A percentile compares a stretch with the other conserved stretches of the same genome.
Conservation (phyloP, 1,284 basidiomycete species). For the Schizopora paradoxa region DNA sequence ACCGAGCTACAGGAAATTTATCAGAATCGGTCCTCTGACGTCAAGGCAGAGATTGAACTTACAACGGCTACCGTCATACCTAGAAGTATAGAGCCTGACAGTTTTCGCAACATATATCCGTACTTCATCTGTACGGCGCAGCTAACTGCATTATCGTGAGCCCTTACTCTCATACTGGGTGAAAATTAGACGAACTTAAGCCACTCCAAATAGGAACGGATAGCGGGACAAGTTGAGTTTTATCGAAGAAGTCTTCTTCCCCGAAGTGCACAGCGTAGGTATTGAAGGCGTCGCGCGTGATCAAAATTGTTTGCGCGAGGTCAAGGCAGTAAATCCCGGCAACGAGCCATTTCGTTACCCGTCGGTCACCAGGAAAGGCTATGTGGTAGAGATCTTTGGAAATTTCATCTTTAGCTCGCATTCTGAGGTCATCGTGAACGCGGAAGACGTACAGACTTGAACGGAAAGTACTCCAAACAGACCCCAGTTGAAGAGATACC, state of each 20-base stretch:
- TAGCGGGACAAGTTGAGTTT: background rate
- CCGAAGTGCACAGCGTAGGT: conserved; percentile 26
- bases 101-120: background rate
- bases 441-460: conserved; percentile 5
- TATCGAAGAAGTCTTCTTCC: conserved; percentile 7
- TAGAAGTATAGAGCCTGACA: background rate
- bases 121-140: conserved; percentile 1
- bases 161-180: background rate
- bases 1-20: background rate
- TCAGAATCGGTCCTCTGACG: background rate
- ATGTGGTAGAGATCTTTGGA: conserved; percentile 24
- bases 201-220: background rate
- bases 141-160: background rate
- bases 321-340: conserved; percentile 23
- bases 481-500: conserved; percentile 7
- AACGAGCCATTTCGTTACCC: conserved; percentile 20
- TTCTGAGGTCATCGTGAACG: background rate
- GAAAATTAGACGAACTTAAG: background rate
- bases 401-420: background rate
- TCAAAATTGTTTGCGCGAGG: conserved; percentile 22
- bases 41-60: background rate
- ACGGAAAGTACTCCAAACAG: conserved; percentile 1
- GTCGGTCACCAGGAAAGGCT: conserved; percentile 24
- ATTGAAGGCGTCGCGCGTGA: conserved; percentile 23
- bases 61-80: background rate